A percentile compares a stretch with the other conserved stretches of the same genome.
Conservation (phyloP, 2,329 filamentous ascomycete species). For the Neonectria magnoliae region DNA sequence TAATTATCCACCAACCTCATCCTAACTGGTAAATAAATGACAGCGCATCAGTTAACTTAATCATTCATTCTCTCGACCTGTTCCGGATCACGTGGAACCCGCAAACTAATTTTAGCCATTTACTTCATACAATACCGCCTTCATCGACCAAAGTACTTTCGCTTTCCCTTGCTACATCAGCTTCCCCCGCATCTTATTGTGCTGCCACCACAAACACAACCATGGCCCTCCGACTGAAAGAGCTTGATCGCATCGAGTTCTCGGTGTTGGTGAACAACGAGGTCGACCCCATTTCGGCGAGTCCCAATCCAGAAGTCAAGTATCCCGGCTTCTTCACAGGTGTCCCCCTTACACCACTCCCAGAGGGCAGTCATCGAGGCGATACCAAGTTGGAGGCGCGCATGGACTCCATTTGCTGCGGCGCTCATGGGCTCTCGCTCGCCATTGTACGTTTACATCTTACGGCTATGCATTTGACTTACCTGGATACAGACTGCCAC, state of each 20-base stretch:
- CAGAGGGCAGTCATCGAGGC: constrained; percentile 48
- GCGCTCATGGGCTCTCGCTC: constrained; percentile 63
- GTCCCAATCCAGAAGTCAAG: constrained; percentile 54
- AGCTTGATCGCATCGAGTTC: constrained; percentile 50
- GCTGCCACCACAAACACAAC: background rate
- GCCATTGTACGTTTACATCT: constrained; percentile 52
- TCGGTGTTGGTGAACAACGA: constrained; percentile 65
- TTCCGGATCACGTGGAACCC: background rate
- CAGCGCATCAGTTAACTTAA: no score
- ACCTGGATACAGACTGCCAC: constrained; percentile 54
- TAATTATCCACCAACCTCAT: no score
- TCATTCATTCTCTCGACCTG: background rate
- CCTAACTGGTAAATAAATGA: no score
- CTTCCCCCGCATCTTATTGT: background rate
- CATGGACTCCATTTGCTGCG: constrained; percentile 62
- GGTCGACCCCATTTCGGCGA: constrained; percentile 61
- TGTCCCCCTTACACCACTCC: constrained; percentile 45
- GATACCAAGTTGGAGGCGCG: constrained; percentile 55
- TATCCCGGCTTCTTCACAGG: constrained; percentile 55
- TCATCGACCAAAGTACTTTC: background rate
- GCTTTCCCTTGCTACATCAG: background rate
- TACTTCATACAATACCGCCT: background rate
- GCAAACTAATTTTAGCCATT: no score
- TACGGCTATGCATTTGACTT: background rate
- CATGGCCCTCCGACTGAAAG: background rate